A percentile compares a stretch with the other conserved stretches of the same genome.
Conservation (phyloP, 176 grass and related monocot species). For the Dactylis glomerata region DNA sequence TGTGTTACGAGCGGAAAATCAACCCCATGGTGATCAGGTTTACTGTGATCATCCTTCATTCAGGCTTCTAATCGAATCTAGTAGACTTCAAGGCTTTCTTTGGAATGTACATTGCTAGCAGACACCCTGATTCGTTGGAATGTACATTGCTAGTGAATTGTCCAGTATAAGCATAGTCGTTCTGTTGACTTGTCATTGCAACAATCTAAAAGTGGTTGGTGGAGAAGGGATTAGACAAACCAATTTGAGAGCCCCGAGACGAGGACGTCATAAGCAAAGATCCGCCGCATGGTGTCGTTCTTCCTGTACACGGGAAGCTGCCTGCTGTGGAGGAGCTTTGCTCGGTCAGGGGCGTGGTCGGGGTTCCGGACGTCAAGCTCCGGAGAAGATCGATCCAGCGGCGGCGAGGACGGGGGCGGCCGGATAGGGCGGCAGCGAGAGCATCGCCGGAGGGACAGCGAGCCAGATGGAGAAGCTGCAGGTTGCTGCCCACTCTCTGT, state of each 20-base stretch:
- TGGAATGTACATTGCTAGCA: no score
- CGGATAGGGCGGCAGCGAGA: no score
- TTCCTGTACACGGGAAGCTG: slow-evolving; percentile 70
- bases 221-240: slow-evolving; percentile 16
- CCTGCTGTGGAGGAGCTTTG: slow-evolving; percentile 59
- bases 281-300: slow-evolving; percentile 62
- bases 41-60: no score
- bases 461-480: no score
- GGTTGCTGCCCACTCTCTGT: no score
- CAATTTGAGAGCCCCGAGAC: slow-evolving; percentile 78
- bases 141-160: background rate
- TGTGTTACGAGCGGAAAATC: background rate
- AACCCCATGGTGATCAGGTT: background rate
- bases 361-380: no score
- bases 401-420: no score
- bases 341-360: no score
- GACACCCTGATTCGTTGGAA: background rate
- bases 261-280: slow-evolving; percentile 70
- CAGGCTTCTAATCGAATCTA: no score
- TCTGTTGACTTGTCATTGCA: background rate
- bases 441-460: no score
- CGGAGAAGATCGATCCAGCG: no score
- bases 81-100: no score
- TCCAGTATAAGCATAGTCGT: background rate
- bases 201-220: background rate